Evolutionary conservation across 2,329 filamentous ascomycete species (phyloP).

Genomic region (Rosellinia necatrix): DNA sequence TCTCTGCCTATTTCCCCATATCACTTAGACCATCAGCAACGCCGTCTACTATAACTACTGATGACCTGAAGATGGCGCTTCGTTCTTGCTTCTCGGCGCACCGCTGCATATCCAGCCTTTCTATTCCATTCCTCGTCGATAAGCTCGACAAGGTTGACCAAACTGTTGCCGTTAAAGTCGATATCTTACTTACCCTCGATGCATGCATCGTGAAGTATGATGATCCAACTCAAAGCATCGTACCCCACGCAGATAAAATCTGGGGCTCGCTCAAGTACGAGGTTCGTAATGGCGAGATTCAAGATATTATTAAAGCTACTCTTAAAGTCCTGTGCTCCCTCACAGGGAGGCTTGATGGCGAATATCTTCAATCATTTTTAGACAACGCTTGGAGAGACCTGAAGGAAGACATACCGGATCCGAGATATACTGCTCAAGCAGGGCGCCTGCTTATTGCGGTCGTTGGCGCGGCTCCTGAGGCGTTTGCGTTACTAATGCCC

Average conservation of each 20-base stretch:
- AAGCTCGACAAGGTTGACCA: conserved; percentile 65
- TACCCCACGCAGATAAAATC: conserved; percentile 55
- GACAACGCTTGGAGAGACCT: conserved; percentile 58
- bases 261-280: conserved; percentile 68
- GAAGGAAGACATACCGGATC: conserved; percentile 56
- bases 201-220: conserved; percentile 57
- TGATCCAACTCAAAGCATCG: conserved; percentile 51
- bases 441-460: conserved; percentile 58
- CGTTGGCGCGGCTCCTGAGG: conserved; percentile 51
- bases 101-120: conserved; percentile 49
- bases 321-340: conserved; percentile 58
- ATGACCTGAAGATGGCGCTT: conserved; percentile 59
- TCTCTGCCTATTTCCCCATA: conserved; percentile 66
- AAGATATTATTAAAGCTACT: conserved; percentile 61
- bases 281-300: conserved; percentile 63
- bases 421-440: conserved; percentile 56
- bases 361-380: conserved; percentile 52
- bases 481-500: conserved; percentile 54
- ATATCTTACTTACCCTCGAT: conserved; percentile 60
- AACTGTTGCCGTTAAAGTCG: conserved; percentile 63
- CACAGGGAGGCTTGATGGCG: conserved; percentile 50
- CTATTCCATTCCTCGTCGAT: conserved; percentile 59
- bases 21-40: conserved; percentile 58
- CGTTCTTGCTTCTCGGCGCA: conserved; percentile 59
- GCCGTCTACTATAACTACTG: conserved; percentile 56